phyloP scores from a whole-genome alignment of 257 asterid species.

The Capsicum baccatum region DNA sequence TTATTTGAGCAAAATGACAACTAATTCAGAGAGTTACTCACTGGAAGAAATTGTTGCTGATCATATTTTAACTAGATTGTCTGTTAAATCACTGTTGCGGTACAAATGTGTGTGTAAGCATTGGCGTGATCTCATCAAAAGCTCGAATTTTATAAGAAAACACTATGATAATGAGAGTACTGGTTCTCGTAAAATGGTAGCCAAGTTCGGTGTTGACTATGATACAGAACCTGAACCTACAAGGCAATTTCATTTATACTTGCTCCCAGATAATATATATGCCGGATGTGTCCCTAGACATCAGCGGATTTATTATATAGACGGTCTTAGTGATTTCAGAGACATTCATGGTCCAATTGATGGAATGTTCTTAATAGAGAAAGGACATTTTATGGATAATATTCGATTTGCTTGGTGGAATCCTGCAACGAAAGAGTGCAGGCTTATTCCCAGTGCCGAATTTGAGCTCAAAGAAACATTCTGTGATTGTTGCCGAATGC shows the following conservation, averaged over 20 bases:
- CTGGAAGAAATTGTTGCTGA: neutral
- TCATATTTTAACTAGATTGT: neutral
- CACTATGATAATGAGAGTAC: neutral
- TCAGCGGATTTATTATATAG: neutral
- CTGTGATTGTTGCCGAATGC: neutral
- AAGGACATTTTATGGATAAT: neutral
- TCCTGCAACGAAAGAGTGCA: neutral
- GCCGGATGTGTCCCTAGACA: neutral
- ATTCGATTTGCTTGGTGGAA: constrained; percentile 25
- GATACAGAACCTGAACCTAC: neutral
- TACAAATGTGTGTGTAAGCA: neutral
- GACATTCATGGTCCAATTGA: neutral
- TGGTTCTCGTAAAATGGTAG: neutral
- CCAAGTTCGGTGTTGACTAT: constrained; percentile 2
- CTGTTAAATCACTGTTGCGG: neutral
- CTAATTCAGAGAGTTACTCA: neutral
- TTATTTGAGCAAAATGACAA: neutral
- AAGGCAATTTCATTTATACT: neutral
- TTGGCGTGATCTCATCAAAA: neutral
- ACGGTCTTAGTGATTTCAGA: constrained; percentile 13
- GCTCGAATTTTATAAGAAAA: neutral
- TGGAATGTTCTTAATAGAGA: neutral
- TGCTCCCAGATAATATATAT: neutral
- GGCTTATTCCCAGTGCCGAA: neutral
- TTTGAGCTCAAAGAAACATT: neutral